Evolutionary conservation across 768 basidiomycete genomes (phyloP), one percentile per base, ranked within the genome.

Genomic region (Lactarius sp.): DNA sequence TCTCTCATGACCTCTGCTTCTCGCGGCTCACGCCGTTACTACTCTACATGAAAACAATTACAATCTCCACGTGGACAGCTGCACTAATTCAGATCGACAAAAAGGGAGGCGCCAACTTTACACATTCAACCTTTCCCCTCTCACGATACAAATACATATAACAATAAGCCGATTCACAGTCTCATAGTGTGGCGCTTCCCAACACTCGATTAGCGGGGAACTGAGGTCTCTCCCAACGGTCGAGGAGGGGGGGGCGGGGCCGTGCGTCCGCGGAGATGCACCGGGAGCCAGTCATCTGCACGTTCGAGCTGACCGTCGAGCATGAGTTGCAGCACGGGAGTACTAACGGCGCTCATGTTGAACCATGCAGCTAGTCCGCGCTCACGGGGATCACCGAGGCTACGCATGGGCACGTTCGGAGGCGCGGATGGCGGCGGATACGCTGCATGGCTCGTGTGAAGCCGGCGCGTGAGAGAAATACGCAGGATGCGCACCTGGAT

Each of bases 331-430:
- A 68, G 56, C 34, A 59, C 53, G 5, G 65, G 34, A 9, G 60
- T 62, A 59, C 67, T 68, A 16, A 68, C 59, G 1, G 59, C 67
- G 34, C 65, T 50, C 52, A 54, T 59, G 46, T 56, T 67, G 56
- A 68, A 68, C 67, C 67, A 68, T 6, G 67, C 44, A 13, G 62
- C 55, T 20, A 68, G 52, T 27, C 66, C 67, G 41, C 61, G 39
- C 27, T 58, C 58, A 22, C n/a, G 55, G 18, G 36, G 18, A 50
- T 68, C 47, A 6, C 67, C 67, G n/a, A 67, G 39, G 8, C 59
- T 67, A n/a, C 66, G 67, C 22, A 44, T 9, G 27, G 67, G 67
- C 14, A 68, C 67, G 53, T 64, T 60, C 27, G 65, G 66, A 7
- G 54, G 37, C 16, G 47, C 57, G 3, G 57, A 56, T 41, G 27